These are phyloP conservation scores for Neonectria punicea DNA, from an alignment of 2,329 filamentous ascomycete genomes.

Conservation along the genomic window DNA sequence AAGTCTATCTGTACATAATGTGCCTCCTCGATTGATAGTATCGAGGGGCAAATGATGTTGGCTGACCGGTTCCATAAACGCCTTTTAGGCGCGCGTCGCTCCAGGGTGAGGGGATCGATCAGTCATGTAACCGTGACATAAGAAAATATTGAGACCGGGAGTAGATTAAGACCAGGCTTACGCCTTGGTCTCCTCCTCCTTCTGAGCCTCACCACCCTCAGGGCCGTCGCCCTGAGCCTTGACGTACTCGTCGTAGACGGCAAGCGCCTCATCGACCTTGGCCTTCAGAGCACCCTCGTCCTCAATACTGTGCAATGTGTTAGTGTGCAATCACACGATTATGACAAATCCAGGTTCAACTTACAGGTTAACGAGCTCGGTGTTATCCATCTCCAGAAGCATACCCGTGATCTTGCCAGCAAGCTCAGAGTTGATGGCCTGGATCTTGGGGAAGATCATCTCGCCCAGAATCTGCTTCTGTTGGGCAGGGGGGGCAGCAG, in stretches of 20 bases:
- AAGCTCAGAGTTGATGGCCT: slow-evolving; percentile 91
- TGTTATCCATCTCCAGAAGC: slow-evolving; percentile 99
- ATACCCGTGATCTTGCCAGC: slow-evolving; percentile 99
- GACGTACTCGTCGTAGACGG: slow-evolving; percentile 98
- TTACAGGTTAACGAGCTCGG: slow-evolving; percentile 94
- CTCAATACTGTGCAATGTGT: slow-evolving; percentile 72
- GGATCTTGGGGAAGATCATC: slow-evolving; percentile 98
- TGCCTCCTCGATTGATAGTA: slow-evolving; percentile 40
- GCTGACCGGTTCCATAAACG: slow-evolving; percentile 41
- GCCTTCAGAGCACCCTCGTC: slow-evolving; percentile 88
- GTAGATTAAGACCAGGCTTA: slow-evolving; percentile 40
- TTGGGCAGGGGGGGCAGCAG: slow-evolving; percentile 70
- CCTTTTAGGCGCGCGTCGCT: slow-evolving; percentile 38
- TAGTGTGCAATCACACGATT: slow-evolving; percentile 21
- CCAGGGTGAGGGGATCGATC: slow-evolving; percentile 40
- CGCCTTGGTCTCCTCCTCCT: slow-evolving; percentile 61
- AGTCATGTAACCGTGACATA: slow-evolving; percentile 45
- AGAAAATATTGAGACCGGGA: slow-evolving; percentile 40
- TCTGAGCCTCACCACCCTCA: slow-evolving; percentile 56
- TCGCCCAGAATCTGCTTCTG: slow-evolving; percentile 99
- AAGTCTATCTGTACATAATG: slow-evolving; percentile 56
- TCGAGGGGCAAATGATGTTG: slow-evolving; percentile 45
- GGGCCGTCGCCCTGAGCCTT: slow-evolving; percentile 74
- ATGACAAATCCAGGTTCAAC: slow-evolving; percentile 53
- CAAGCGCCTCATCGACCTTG: slow-evolving; percentile 98